phyloP scores from a whole-genome alignment of 768 basidiomycete genomes.

The Hygrophorus russula region DNA sequence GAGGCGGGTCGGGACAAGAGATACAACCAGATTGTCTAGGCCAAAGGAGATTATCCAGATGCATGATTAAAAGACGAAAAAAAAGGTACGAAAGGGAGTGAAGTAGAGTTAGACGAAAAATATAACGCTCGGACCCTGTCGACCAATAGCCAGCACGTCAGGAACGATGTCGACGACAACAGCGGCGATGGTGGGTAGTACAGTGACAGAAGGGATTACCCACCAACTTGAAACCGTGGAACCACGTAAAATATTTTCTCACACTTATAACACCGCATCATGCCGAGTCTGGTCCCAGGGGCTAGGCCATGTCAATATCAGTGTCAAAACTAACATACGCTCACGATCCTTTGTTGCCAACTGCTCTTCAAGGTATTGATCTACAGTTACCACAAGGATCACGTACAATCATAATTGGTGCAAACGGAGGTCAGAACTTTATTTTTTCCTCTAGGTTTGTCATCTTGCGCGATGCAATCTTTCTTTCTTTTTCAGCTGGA shows the following conservation, averaged over 20 bases:
- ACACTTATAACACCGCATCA: background rate
- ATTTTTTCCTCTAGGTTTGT: background rate
- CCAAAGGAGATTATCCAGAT: conserved; percentile 24
- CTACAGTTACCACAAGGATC: conserved; percentile 64
- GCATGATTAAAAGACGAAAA: conserved; percentile 17
- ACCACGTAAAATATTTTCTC: too few species aligned
- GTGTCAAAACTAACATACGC: conserved; percentile 46
- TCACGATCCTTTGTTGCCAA: conserved; percentile 29
- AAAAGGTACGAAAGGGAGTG: conserved; percentile 14
- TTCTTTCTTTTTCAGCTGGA: conserved; percentile 46
- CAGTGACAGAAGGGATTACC: background rate
- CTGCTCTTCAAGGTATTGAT: conserved; percentile 54
- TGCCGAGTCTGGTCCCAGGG: background rate
- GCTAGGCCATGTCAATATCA: conserved; percentile 26
- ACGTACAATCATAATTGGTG: conserved; percentile 80
- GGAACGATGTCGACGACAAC: background rate
- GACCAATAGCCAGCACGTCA: background rate
- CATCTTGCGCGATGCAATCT: background rate
- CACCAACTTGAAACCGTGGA: too few species aligned
- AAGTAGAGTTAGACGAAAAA: conserved; percentile 4
- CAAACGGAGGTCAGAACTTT: conserved; percentile 72
- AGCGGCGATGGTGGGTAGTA: too few species aligned
- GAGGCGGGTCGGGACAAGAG: conserved; percentile 31
- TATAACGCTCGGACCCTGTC: background rate
- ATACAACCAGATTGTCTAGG: conserved; percentile 34